Conservation (phyloP, 495 filamentous ascomycete species). For the Trichoderma erinaceum region DNA sequence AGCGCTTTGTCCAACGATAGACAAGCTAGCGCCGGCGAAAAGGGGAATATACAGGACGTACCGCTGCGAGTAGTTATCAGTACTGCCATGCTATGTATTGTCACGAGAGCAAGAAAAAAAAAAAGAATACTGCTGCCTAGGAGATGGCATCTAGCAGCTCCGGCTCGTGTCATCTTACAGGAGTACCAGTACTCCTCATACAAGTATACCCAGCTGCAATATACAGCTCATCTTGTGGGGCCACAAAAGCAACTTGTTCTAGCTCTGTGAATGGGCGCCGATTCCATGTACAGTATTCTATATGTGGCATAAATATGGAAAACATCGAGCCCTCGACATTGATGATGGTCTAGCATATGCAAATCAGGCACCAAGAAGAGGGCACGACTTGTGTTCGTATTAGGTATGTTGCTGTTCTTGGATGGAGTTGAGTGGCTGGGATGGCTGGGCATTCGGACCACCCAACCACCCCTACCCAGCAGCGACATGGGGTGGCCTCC, state of each 20-base stretch:
- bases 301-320: neutral
- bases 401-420: slow-evolving; percentile 12
- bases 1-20: neutral
- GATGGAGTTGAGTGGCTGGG: neutral
- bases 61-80: neutral
- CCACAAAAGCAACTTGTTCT: neutral
- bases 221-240: neutral
- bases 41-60: neutral
- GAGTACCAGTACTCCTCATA: neutral
- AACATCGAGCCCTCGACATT: neutral
- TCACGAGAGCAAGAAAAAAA: neutral
- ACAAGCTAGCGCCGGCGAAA: slow-evolving; percentile 5
- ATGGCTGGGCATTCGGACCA: neutral
- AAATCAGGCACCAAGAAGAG: slow-evolving; percentile 11
- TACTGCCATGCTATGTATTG: neutral
- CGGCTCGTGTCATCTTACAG: neutral
- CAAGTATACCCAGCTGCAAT: neutral
- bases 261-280: neutral
- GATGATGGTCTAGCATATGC: neutral
- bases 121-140: neutral
- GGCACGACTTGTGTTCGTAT: neutral
- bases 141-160: neutral
- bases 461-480: neutral
- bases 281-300: neutral
- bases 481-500: neutral